Evolutionary conservation across 1,284 basidiomycete genomes (phyloP).

Genomic region (Microbotryum lychnidis-dioicae): DNA sequence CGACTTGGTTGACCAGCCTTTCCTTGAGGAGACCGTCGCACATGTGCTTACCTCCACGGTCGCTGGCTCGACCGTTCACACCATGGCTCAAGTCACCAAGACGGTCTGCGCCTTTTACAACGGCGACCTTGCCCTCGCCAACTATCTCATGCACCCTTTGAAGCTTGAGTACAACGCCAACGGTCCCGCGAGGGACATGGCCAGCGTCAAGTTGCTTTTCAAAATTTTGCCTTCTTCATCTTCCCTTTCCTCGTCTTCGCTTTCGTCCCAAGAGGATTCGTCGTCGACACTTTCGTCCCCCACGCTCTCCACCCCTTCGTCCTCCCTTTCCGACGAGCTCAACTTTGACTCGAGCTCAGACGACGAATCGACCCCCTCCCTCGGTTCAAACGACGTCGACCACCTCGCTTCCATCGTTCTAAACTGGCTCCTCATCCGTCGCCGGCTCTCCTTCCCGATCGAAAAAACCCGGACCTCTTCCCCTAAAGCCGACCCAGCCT

Average conservation of each 20-base stretch:
- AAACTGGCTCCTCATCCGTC: slow-evolving; percentile 21
- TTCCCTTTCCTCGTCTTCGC: too few relatives aligned
- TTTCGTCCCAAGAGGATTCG: background rate
- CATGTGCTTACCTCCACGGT: slow-evolving; percentile 8
- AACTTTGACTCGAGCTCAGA: background rate
- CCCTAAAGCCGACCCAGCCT: slow-evolving; percentile 11
- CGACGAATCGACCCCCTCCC: background rate
- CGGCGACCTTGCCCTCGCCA: background rate
- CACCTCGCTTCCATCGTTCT: slow-evolving; percentile 17
- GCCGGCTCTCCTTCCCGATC: background rate
- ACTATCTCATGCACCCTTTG: slow-evolving; percentile 1
- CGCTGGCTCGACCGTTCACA: slow-evolving; percentile 10
- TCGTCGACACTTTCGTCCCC: background rate
- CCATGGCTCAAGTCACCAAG: slow-evolving; percentile 3
- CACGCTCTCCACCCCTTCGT: slow-evolving; percentile 5
- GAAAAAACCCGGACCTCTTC: background rate
- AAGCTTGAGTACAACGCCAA: background rate
- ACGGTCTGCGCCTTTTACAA: slow-evolving; percentile 5
- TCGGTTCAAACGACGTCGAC: slow-evolving; percentile 7
- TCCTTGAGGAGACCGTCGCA: slow-evolving; percentile 7
- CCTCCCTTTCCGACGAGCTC: background rate
- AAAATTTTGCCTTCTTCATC: slow-evolving; percentile 8
- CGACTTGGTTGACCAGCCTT: background rate
- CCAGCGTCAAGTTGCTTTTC: slow-evolving; percentile 14
- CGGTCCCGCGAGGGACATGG: slow-evolving; percentile 12